Percentiles rank a stretch among this genome's conserved stretches.
Conservation (phyloP, 768 basidiomycete species). For the Pisolithus sp. region DNA sequence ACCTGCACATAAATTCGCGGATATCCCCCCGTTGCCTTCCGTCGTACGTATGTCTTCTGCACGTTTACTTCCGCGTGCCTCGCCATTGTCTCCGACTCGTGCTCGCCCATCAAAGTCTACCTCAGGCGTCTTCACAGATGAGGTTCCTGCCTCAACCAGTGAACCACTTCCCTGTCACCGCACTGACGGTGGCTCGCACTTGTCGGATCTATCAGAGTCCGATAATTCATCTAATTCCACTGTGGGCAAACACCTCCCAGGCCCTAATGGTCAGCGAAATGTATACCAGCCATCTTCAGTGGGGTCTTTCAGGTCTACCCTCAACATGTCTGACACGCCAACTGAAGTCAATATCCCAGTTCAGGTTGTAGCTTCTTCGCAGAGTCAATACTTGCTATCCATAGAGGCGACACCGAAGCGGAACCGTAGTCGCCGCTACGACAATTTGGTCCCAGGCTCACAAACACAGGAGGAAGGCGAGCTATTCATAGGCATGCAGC, state of each 20-base stretch:
- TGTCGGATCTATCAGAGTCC: conserved; percentile 1
- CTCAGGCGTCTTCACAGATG: background rate
- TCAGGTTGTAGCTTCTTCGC: conserved; percentile 23
- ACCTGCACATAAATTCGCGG: no score
- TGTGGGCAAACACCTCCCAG: background rate
- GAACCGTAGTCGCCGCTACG: conserved; percentile 25
- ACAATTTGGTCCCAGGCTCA: conserved; percentile 22
- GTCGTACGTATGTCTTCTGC: no score
- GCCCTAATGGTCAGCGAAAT: background rate
- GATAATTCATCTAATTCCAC: background rate
- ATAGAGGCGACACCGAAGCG: conserved; percentile 28
- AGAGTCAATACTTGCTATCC: conserved; percentile 29
- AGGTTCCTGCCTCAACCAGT: background rate
- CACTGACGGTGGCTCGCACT: background rate
- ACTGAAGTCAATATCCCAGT: background rate
- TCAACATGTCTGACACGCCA: background rate
- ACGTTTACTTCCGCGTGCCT: no score
- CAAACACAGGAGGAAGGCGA: conserved; percentile 30
- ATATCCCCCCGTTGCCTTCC: no score
- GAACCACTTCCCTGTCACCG: background rate
- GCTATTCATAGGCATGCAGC: conserved; percentile 10
- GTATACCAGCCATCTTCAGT: background rate
- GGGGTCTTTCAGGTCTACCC: background rate
- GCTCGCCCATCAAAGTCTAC: background rate
- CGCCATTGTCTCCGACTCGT: background rate